Base-by-base conservation (phyloP, 345 rosid genomes). In the Lumnitzera littorea region DNA sequence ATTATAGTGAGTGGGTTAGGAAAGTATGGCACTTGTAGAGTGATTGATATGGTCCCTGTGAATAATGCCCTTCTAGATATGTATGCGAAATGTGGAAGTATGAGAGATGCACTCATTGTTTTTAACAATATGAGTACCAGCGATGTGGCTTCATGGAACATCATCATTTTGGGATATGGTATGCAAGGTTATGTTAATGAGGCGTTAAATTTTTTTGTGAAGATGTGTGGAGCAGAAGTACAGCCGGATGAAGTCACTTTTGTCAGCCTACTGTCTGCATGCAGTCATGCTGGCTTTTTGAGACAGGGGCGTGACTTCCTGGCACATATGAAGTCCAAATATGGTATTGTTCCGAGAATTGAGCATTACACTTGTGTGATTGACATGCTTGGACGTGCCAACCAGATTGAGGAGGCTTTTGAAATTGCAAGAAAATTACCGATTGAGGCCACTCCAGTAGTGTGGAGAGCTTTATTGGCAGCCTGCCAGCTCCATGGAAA, bases 381-480 rank as follows among this genome's bases (percentile, higher is more conserved):
- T 58, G 89, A 84, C 74, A 82, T 87, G 88, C 81, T 87, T 69
- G 87, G 94, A 46, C 80, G 90, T 50, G 84, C 90, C 46, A 80
- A 82, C 17, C 70, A 66, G 77, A 74, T 70, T 51, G 78, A 74
- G 50, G 87, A 82, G 79, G 94, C 94, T 31, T 75, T 76, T 57
- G 67, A 72, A 50, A 62, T 84, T 66, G 87, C 84, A 31, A 14
- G 61, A 62, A 46, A 76, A 24, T 68, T 79, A 64, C 83, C 88
- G 24, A 31, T 71, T 20, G 68, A 67, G 17, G 54, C 79, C 27
- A 84, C 73, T 60, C 65, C 82, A 10, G 70, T 84, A 13, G 70
- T 77, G 25, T 86, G 90, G 94, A 79, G 94, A 61, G 74, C 90
- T 60, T 69, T 87, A 50, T 64, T 87, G 58, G 76, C 70, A 11